Base-by-base conservation (phyloP, 2,329 filamentous ascomycete genomes). In the Verticillium isaacii region DNA sequence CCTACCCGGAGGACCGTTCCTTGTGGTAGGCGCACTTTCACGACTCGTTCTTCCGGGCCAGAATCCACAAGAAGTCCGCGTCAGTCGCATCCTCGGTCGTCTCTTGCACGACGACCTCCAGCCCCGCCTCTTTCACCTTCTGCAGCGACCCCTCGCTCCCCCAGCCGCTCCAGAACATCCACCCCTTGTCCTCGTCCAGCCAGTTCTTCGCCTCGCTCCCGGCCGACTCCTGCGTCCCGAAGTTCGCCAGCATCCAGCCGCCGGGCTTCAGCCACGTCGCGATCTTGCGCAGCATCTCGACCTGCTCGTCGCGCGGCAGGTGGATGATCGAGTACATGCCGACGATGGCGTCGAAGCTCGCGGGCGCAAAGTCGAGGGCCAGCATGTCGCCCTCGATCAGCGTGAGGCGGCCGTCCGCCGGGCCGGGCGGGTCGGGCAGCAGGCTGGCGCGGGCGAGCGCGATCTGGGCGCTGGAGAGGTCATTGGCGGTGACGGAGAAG, bases 271-370 rank as follows among this genome's bases (percentile, higher is more conserved):
- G 68, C 84, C 83, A 87, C 7, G 45, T 54, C 0, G 63, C 66
- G 23, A 85, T 76, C 41, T 77, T 74, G n/a, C 59, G 41, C 25
- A 86, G 65, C 61, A 86, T 73, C 25, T 70, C 69, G 0, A 65
- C 70, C 70, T 86, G 84, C 67, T 86, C 82, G 1, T 71, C 70
- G 6, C 77, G 75, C 1, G 83, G 82, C 5, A 87, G 75, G 65
- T 86, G 84, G 59, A 85, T 80, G 59, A 87, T 69, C 37, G 79
- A 83, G 70, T 84, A 86, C 66, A 86, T 78, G 0, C 72, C 83
- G 1, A 82, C 66, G 1, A 85, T 76, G 5, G 78, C 82, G 62
- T 85, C 77, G 61, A 86, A 75, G 0, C 73, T 72, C 0, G 55
- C 68, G 0, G 65, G 62, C 0, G 66, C 39, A 58, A 77, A 77